These are phyloP conservation scores for Cladophialophora carrionii DNA, from an alignment of 2,329 filamentous ascomycete species.

Conservation along the genomic window DNA sequence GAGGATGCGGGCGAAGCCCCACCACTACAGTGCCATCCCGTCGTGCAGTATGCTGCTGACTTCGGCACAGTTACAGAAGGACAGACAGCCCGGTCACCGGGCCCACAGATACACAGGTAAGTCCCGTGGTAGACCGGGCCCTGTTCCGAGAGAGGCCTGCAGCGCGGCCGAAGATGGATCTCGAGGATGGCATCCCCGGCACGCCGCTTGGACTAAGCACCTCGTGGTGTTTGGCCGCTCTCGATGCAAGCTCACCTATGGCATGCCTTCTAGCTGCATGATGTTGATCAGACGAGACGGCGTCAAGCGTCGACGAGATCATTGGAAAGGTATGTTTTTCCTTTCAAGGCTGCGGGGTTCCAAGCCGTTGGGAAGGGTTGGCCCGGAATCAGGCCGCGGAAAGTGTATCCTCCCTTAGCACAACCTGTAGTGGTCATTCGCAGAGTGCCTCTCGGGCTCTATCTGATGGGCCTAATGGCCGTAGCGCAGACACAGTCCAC, in stretches of 20 bases:
- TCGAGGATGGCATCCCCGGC: neutral
- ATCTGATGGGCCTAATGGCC: conserved; percentile 3
- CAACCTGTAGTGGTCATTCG: neutral
- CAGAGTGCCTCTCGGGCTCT: conserved; percentile 5
- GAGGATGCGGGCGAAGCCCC: neutral
- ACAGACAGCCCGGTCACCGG: neutral
- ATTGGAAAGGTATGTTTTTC: neutral
- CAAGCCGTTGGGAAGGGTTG: neutral
- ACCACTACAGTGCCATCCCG: neutral
- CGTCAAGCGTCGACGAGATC: neutral
- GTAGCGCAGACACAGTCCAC: neutral
- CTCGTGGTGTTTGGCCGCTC: neutral
- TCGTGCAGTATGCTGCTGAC: neutral
- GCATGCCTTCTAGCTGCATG: neutral
- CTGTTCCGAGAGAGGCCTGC: neutral
- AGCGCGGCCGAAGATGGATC: neutral
- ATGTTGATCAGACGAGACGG: neutral
- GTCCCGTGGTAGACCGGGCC: neutral
- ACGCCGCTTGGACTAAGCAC: neutral
- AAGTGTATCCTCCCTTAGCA: neutral
- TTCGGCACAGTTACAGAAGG: neutral
- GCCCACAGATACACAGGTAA: neutral
- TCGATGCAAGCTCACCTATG: neutral
- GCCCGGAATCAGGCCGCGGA: conserved; percentile 18
- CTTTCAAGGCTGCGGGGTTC: neutral